A percentile compares a stretch with the other conserved stretches of the same genome.
Evolutionary conservation across 179 eudicot species (phyloP).

Genomic region (Camellia oleifera): DNA sequence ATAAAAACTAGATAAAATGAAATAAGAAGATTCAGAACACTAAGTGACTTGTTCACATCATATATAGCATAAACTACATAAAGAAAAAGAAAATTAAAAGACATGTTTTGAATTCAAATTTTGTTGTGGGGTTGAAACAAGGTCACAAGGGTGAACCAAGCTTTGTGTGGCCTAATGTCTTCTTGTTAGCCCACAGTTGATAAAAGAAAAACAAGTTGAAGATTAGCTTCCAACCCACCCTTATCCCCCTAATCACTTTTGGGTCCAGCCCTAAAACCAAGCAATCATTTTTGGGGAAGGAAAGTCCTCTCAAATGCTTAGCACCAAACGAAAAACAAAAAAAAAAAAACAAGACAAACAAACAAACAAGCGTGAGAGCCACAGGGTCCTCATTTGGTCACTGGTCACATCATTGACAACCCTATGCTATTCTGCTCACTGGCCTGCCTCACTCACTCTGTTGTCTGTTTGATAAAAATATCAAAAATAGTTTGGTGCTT

Average conservation of each 20-base stretch:
- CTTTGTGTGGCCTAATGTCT: neutral
- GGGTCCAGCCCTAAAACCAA: conserved; percentile 4
- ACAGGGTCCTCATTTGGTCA: conserved; percentile 25
- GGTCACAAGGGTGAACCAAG: neutral
- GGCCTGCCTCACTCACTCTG: neutral
- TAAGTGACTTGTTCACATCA: too few relatives aligned
- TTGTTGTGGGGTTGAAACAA: neutral
- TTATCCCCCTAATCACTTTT: conserved; percentile 5
- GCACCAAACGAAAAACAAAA: too few relatives aligned
- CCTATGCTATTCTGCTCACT: neutral
- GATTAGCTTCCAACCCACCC: neutral
- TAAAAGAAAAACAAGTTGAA: neutral
- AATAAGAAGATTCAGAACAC: too few relatives aligned
- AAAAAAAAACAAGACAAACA: too few relatives aligned
- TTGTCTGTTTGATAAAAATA: neutral
- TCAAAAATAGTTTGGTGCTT: too few relatives aligned
- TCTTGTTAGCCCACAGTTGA: neutral
- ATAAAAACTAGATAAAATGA: too few relatives aligned
- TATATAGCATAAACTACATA: neutral
- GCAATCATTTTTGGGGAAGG: too few relatives aligned
- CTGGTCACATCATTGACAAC: conserved; percentile 25
- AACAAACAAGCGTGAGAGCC: neutral
- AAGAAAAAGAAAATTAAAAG: neutral
- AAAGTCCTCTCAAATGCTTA: neutral
- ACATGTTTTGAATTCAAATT: too few relatives aligned